Percentiles rank a stretch among this genome's conserved stretches.
Evolutionary conservation across 2,329 filamentous ascomycete genomes (phyloP).

Genomic region (Lecanicillium sp.): DNA sequence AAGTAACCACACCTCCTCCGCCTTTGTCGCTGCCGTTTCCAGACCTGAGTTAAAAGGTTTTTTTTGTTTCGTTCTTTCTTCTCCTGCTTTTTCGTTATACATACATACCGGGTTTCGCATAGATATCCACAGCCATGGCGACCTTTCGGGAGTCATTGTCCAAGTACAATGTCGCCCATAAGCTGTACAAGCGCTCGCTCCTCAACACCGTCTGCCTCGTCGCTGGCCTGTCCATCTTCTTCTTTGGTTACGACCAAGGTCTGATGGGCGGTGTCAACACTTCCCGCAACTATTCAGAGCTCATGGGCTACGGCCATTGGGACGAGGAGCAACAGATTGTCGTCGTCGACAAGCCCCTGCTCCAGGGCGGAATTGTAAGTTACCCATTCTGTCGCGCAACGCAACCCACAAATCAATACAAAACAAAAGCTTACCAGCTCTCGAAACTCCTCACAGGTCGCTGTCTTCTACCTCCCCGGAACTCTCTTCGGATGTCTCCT

Average conservation of each 20-base stretch:
- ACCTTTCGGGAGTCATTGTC: slow-evolving; percentile 4
- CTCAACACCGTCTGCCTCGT: slow-evolving; percentile 55
- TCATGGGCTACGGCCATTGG: slow-evolving; percentile 57
- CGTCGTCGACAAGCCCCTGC: slow-evolving; percentile 43
- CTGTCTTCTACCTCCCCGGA: slow-evolving; percentile 37
- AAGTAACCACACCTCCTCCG: no score
- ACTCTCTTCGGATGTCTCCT: slow-evolving; percentile 55
- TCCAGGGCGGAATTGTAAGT: slow-evolving; percentile 21
- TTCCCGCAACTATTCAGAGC: slow-evolving; percentile 51
- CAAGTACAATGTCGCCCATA: slow-evolving; percentile 34
- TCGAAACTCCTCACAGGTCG: slow-evolving; percentile 7
- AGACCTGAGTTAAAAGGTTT: no score
- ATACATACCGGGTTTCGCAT: neutral
- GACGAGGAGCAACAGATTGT: slow-evolving; percentile 39
- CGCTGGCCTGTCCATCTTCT: slow-evolving; percentile 58
- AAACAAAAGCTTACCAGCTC: no score
- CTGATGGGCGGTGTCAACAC: slow-evolving; percentile 60
- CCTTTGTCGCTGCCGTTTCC: no score
- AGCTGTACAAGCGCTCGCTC: slow-evolving; percentile 44
- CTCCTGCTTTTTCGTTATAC: neutral
- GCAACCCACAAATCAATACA: no score
- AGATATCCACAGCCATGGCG: slow-evolving; percentile 1
- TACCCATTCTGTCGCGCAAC: no score
- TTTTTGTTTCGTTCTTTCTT: no score
- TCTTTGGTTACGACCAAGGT: slow-evolving; percentile 54